Evolutionary conservation across 164 flowering plant genomes (phyloP), one percentile per base, ranked within the genome.

Genomic region (Echeveria elegans): DNA sequence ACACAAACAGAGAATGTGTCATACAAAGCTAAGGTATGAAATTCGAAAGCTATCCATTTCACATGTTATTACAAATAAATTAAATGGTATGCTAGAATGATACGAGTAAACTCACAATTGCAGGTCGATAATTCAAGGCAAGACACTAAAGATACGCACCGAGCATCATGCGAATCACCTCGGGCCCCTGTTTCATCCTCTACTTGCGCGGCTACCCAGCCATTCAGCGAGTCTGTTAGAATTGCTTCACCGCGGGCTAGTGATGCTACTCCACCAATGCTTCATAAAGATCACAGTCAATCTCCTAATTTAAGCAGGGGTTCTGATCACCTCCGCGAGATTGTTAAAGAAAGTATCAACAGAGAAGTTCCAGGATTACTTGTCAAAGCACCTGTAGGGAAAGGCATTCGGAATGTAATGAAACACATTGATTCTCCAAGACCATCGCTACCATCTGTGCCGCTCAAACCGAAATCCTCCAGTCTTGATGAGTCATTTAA

Each of bases 401-500:
- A 71, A 66, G 64, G 67, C 5, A 73, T 29, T 30, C 67, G 72
- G 21, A 70, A 62, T 31, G 66, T 56, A 24, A 41, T 79, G 70
- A 83, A 76, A 37, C 80, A 78, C 65, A 63, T 81, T 4, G 90
- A 84, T 68, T 84, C 91, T 1, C 87, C 88, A 11, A 77, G 87
- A 75, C 87, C 82, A 43, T 40, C 40, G 7, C 79, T 45, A 50
- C 68, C 37, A 18, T 58, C 70, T 6, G 68, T 70, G 63, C 23
- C 74, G 41, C 66, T 58, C 4, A 64, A 72, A 32, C 69, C 64
- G 12, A 78, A 66, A 58, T 43, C 38, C 30, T 41, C 77, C 6
- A 65, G 59, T 60, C 52, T 48, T n/a, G 70, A 71, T 32, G 79
- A 79, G 72, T 77, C 85, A 47, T 64, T 65, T 48, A 72, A 65